phyloP scores from a whole-genome alignment of 1,139 yeast species.

The Geotrichum bryndzae region DNA sequence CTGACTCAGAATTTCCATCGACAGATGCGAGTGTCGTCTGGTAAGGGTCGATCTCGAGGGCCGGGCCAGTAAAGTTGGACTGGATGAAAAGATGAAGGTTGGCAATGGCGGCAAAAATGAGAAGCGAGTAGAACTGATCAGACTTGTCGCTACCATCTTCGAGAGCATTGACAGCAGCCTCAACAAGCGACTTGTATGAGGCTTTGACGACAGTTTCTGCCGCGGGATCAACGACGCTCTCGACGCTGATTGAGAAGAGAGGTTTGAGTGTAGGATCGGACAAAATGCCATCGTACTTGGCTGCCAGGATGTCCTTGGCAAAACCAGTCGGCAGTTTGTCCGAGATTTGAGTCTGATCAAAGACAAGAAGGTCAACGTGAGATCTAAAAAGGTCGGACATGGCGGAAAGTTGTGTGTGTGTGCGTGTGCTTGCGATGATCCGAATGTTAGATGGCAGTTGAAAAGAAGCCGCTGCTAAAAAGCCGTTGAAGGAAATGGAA shows the following conservation, averaged over 20 bases:
- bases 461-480: not conserved
- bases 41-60: constrained; percentile 38
- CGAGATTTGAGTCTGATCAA: constrained; percentile 8
- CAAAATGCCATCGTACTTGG: constrained; percentile 9
- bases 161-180: not conserved
- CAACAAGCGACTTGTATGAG: not conserved
- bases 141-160: constrained; percentile 1
- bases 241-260: constrained; percentile 7
- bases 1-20: constrained; percentile 20
- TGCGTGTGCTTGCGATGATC: not conserved
- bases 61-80: constrained; percentile 81
- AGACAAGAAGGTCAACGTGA: constrained; percentile 14
- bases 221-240: not conserved
- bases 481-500: not conserved
- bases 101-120: constrained; percentile 33
- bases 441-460: not conserved
- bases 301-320: constrained; percentile 7
- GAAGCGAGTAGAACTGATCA: constrained; percentile 10
- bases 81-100: constrained; percentile 67
- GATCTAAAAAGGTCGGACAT: constrained; percentile 3
- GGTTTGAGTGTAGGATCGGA: constrained; percentile 4
- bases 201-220: not conserved
- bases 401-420: not conserved
- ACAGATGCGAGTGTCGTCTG: constrained; percentile 14
- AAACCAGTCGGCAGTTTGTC: not conserved